These are phyloP conservation scores for Sclerotinia minor DNA, from an alignment of 2,329 filamentous ascomycete genomes.

Conservation along the genomic window DNA sequence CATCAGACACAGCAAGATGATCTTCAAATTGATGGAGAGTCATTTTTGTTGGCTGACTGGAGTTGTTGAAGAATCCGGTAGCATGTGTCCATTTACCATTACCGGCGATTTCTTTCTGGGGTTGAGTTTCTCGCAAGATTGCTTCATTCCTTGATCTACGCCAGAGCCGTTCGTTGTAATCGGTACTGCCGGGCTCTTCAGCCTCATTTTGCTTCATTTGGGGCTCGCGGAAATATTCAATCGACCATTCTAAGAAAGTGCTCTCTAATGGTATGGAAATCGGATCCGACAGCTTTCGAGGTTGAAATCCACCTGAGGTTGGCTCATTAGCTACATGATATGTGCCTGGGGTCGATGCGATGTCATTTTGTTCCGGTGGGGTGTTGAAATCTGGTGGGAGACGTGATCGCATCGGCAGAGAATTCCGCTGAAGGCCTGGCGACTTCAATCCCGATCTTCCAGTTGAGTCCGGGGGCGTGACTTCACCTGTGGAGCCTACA, in stretches of 20 bases:
- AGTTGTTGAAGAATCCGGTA: conserved; percentile 81
- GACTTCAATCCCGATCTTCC: conserved; percentile 35
- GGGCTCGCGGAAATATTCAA: conserved; percentile 95
- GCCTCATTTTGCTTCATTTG: conserved; percentile 97
- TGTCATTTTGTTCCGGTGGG: conserved; percentile 75
- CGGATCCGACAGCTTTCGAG: conserved; percentile 57
- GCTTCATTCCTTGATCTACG: conserved; percentile 87
- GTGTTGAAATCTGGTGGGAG: conserved; percentile 58
- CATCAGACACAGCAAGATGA: conserved; percentile 89
- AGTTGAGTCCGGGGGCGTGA: conserved; percentile 33
- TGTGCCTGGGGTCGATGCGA: conserved; percentile 61
- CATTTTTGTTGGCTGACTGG: conserved; percentile 86
- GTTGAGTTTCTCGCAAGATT: conserved; percentile 89
- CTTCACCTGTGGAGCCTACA: conserved; percentile 42
- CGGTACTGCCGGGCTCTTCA: conserved; percentile 91
- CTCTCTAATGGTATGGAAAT: conserved; percentile 76
- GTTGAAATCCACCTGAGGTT: conserved; percentile 71
- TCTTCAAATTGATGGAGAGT: conserved; percentile 98
- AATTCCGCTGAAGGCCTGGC: conserved; percentile 34
- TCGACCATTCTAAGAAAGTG: conserved; percentile 90
- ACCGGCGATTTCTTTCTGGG: conserved; percentile 84
- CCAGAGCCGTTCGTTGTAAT: conserved; percentile 96
- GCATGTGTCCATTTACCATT: conserved; percentile 85
- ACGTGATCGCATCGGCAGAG: conserved; percentile 44
- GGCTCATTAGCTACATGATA: conserved; percentile 79